Percentiles rank a stretch among this genome's conserved stretches.
Evolutionary conservation across 176 grass and related monocot species (phyloP).

Genomic region (Raddia guianensis): DNA sequence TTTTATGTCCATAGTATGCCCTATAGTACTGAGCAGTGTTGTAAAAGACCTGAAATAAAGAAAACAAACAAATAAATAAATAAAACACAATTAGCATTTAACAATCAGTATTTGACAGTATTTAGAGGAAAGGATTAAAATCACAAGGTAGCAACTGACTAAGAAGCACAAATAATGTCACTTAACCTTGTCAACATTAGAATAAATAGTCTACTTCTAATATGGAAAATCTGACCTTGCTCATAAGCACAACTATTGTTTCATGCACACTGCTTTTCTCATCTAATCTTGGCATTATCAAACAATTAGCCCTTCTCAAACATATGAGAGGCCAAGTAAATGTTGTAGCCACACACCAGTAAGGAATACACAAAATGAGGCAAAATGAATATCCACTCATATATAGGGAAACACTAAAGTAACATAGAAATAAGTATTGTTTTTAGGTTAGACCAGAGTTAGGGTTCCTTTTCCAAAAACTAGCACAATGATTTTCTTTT

Average conservation of each 20-base stretch:
- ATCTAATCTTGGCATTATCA: neutral
- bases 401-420: neutral
- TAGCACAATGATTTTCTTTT: neutral
- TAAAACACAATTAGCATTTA: neutral
- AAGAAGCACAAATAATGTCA: neutral
- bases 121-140: neutral
- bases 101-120: constrained; percentile 20
- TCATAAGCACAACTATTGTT: neutral
- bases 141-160: neutral
- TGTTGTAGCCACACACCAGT: neutral
- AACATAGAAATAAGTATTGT: neutral
- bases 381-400: neutral
- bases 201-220: neutral
- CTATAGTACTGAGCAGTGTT: constrained; percentile 87
- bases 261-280: neutral
- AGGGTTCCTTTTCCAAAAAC: neutral
- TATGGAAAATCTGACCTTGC: neutral
- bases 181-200: neutral
- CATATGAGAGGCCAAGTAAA: neutral
- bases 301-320: neutral
- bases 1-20: constrained; percentile 89
- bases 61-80: constrained; percentile 27
- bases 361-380: neutral
- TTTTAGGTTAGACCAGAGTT: neutral
- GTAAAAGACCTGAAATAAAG: constrained; percentile 75